These are phyloP conservation scores for Stylosanthes scabra DNA, from an alignment of 331 rosid genomes.

Conservation along the genomic window DNA sequence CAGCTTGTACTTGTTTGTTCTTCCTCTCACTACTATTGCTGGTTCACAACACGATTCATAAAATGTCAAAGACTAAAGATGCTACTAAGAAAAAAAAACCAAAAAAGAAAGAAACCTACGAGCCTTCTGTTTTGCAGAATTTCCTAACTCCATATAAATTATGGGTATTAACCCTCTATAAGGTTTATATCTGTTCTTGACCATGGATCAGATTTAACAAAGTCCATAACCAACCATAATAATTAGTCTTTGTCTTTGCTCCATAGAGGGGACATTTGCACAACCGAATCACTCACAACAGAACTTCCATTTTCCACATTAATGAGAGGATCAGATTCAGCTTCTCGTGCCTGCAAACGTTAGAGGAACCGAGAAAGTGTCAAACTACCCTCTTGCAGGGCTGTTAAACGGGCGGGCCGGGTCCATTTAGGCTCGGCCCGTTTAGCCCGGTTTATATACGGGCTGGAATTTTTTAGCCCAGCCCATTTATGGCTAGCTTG, in stretches of 20 bases:
- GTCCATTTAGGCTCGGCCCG: too few species aligned
- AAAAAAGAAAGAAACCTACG: conserved; percentile 12
- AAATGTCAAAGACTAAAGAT: conserved; percentile 41
- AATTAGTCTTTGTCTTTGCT: conserved; percentile 63
- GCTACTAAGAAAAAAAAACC: conserved; percentile 30
- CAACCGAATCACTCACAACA: conserved; percentile 48
- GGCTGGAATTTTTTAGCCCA: too few species aligned
- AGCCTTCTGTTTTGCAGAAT: conserved; percentile 35
- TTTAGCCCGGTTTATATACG: too few species aligned
- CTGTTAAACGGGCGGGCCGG: too few species aligned
- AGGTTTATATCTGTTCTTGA: conserved; percentile 42
- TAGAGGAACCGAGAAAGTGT: conserved; percentile 16
- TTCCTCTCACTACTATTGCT: conserved; percentile 42
- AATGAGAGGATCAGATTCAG: conserved; percentile 69
- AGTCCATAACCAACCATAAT: conserved; percentile 42
- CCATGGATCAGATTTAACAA: conserved; percentile 31
- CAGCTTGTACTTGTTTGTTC: conserved; percentile 23
- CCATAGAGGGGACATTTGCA: conserved; percentile 61
- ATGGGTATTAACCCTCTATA: conserved; percentile 49
- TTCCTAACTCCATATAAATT: conserved; percentile 46
- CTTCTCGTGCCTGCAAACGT: conserved; percentile 68
- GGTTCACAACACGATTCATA: conserved; percentile 41
- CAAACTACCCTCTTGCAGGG: conserved; percentile 6
- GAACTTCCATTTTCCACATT: conserved; percentile 64
- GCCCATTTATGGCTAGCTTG: too few species aligned